Base-by-base conservation (phyloP, 805 yeast species). In the Candida sonorensis region DNA sequence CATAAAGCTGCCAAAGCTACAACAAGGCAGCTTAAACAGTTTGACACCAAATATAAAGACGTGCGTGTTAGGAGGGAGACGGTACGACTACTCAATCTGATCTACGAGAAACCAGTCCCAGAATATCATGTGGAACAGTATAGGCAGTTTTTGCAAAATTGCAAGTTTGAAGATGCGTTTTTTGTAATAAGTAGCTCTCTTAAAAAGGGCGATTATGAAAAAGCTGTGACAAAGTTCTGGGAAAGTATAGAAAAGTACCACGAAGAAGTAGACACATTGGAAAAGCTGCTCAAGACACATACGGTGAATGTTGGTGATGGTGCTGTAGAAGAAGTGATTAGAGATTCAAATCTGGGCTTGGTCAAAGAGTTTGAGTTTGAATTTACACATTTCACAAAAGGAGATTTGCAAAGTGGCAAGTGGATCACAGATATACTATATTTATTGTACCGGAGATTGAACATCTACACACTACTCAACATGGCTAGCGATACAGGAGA, bases 221-320 rank as follows among this genome's bases (percentile, higher is more conserved):
- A 35, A 29, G 57, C 59, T 2, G 23, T 40, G 2, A 35, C 24
- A 4, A n/a, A 29, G 11, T 48, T 50, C 24, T 41, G 48, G 48
- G 21, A 31, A 2, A 17, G 37, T n/a, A 25, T 36, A 17, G 24
- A 14, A 11, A 11, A 22, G 10, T 36, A 35, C 19, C 14, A 26
- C 4, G 4, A n/a, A 13, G 26, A 23, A 12, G 10, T 23, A 9
- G 26, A 12, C 21, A 8, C 10, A 10, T 8, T 19, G 10, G 21
- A 8, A 8, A 7, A 19, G 21, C 7, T n/a, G n/a, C n/a, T n/a
- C n/a, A n/a, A n/a, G n/a, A n/a, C n/a, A n/a, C n/a, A n/a, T n/a
- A n/a, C n/a, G n/a, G n/a, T n/a, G n/a, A n/a, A n/a, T n/a, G n/a
- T n/a, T n/a, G n/a, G n/a, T n/a, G n/a, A n/a, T n/a, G n/a, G n/a